phyloP scores from a whole-genome alignment of 805 yeast genomes.

The Ogataea naganishii region DNA sequence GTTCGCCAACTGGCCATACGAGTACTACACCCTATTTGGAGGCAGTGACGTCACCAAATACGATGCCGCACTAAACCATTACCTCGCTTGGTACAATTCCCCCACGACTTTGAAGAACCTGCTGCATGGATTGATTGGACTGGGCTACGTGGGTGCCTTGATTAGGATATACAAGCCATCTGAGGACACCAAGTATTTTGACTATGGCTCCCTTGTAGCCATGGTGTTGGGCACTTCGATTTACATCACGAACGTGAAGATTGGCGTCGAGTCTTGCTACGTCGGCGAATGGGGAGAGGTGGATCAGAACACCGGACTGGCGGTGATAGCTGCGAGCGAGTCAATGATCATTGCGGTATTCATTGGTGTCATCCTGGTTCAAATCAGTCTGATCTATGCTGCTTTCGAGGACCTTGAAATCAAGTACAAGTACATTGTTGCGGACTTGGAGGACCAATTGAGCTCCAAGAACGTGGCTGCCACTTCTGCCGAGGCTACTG shows the following conservation, averaged over 20 bases:
- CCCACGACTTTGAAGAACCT: constrained; percentile 52
- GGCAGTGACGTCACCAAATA: constrained; percentile 39
- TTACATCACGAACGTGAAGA: constrained; percentile 77
- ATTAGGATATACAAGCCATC: constrained; percentile 82
- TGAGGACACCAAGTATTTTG: constrained; percentile 79
- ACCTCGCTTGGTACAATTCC: constrained; percentile 60
- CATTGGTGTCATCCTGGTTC: constrained; percentile 74
- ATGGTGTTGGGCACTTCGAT: constrained; percentile 66
- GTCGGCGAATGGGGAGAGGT: constrained; percentile 92
- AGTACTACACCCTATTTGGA: constrained; percentile 64
- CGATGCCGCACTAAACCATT: constrained; percentile 59
- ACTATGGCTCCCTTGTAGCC: constrained; percentile 77
- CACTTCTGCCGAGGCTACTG: too few species aligned
- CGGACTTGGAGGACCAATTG: constrained; percentile 16
- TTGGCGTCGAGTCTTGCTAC: constrained; percentile 64
- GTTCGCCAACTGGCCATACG: constrained; percentile 76
- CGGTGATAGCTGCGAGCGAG: constrained; percentile 86
- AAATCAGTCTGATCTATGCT: constrained; percentile 86
- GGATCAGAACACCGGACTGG: constrained; percentile 73
- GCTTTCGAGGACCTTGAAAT: constrained; percentile 18
- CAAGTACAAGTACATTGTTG: constrained; percentile 16
- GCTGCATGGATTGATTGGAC: constrained; percentile 48
- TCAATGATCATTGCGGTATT: constrained; percentile 64
- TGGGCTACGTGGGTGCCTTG: constrained; percentile 68
- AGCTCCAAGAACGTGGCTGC: constrained; percentile 2